Conservation (phyloP, 768 basidiomycete species). For the Hygrophoropsis aurantiaca region DNA sequence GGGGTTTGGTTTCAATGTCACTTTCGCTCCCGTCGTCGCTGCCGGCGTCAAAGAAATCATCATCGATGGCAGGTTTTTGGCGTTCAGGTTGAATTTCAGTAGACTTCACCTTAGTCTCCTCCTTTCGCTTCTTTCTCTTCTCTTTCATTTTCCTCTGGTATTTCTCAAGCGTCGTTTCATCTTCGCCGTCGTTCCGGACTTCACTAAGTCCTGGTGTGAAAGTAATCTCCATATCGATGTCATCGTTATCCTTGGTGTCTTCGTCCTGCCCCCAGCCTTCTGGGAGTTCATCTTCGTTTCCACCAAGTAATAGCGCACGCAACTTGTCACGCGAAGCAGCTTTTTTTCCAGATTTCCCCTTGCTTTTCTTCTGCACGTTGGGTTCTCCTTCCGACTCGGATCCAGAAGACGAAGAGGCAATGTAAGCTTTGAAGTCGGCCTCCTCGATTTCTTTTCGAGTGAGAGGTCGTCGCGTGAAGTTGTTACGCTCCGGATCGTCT, state of each 20-base stretch:
- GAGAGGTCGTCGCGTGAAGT: conserved; percentile 74
- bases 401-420: conserved; percentile 70
- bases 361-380: conserved; percentile 13
- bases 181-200: conserved; percentile 44
- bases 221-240: conserved; percentile 90
- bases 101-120: conserved; percentile 48
- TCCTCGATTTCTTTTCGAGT: conserved; percentile 88
- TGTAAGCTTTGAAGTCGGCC: conserved; percentile 80
- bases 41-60: conserved; percentile 77
- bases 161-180: conserved; percentile 87
- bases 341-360: conserved; percentile 32
- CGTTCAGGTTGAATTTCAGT: conserved; percentile 14
- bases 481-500: conserved; percentile 86
- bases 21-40: conserved; percentile 38
- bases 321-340: conserved; percentile 63
- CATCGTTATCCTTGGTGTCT: conserved; percentile 35
- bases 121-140: conserved; percentile 81
- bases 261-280: conserved; percentile 76
- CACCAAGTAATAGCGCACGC: conserved; percentile 72
- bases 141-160: conserved; percentile 91
- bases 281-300: conserved; percentile 65
- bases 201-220: conserved; percentile 83
- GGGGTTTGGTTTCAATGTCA: conserved; percentile 20
- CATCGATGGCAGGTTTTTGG: conserved; percentile 30
- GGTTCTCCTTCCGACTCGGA: conserved; percentile 51